A percentile compares a stretch with the other conserved stretches of the same genome.
Conservation (phyloP, 129 eudicot species). For the Helianthus tuberosus region DNA sequence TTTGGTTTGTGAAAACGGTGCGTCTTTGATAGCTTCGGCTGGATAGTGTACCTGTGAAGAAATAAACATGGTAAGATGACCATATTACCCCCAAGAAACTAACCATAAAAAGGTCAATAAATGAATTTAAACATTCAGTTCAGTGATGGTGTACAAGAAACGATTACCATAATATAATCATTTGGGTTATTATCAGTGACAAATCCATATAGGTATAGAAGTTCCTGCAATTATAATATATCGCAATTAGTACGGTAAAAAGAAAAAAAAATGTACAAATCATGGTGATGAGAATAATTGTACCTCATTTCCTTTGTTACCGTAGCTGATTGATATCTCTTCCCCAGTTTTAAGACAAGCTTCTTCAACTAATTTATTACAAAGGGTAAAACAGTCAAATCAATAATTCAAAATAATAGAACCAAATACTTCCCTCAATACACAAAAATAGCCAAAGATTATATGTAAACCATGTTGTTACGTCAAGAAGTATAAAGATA, state of each 20-base stretch:
- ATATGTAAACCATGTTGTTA: neutral
- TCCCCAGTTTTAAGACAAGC: slow-evolving; percentile 44
- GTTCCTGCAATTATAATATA: slow-evolving; percentile 67
- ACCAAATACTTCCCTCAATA: neutral
- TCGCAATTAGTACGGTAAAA: neutral
- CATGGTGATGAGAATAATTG: slow-evolving; percentile 1
- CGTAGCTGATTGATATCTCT: slow-evolving; percentile 95
- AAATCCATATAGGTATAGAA: slow-evolving; percentile 92
- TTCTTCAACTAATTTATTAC: slow-evolving; percentile 50
- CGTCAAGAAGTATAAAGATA: slow-evolving; percentile 1
- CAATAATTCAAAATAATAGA: neutral
- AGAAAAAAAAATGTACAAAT: slow-evolving; percentile 1
- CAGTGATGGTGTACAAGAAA: neutral
- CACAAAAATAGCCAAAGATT: neutral
- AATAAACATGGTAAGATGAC: slow-evolving; percentile 18
- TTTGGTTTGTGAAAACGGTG: slow-evolving; percentile 72
- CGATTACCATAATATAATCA: slow-evolving; percentile 92
- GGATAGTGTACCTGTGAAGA: slow-evolving; percentile 79
- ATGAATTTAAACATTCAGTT: neutral
- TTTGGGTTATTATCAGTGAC: slow-evolving; percentile 78
- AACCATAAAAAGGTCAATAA: neutral
- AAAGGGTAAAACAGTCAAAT: neutral
- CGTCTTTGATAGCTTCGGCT: slow-evolving; percentile 71
- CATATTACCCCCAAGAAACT: slow-evolving; percentile 15
- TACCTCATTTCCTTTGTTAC: slow-evolving; percentile 99